Conservation (phyloP, 192 early-diverging fungal species). For the Podila verticillata region DNA sequence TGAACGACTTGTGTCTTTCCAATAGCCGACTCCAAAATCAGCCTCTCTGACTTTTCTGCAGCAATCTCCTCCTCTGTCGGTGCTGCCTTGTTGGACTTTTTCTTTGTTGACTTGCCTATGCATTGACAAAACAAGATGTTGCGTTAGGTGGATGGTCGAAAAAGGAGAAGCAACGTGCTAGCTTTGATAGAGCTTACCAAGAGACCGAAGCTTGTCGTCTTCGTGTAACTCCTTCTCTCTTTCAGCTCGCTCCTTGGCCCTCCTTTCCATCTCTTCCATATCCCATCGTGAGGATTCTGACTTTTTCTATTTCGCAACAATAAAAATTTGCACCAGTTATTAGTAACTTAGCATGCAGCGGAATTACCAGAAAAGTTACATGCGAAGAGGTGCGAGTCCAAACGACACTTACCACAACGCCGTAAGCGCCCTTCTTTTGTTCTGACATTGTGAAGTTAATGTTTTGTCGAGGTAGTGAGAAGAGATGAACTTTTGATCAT, state of each 20-base stretch:
- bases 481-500: no score
- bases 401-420: conserved; percentile 26
- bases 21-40: conserved; percentile 79
- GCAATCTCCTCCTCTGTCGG: conserved; percentile 65
- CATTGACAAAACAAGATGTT: conserved; percentile 6
- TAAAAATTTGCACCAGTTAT: background rate
- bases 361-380: no score
- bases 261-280: conserved; percentile 69
- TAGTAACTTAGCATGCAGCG: background rate
- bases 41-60: conserved; percentile 51
- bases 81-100: conserved; percentile 34
- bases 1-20: conserved; percentile 88
- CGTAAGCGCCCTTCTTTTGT: conserved; percentile 45
- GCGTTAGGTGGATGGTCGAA: background rate
- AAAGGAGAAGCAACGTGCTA: background rate
- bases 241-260: conserved; percentile 71
- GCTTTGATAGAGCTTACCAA: conserved; percentile 45
- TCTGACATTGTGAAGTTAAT: background rate
- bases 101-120: conserved; percentile 47
- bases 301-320: conserved; percentile 22
- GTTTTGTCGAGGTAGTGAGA: no score
- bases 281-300: conserved; percentile 68
- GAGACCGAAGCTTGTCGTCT: conserved; percentile 64
- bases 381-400: no score
- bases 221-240: conserved; percentile 53